Conservation (phyloP, 192 early-diverging fungal species). For the Linderina pennispora region DNA sequence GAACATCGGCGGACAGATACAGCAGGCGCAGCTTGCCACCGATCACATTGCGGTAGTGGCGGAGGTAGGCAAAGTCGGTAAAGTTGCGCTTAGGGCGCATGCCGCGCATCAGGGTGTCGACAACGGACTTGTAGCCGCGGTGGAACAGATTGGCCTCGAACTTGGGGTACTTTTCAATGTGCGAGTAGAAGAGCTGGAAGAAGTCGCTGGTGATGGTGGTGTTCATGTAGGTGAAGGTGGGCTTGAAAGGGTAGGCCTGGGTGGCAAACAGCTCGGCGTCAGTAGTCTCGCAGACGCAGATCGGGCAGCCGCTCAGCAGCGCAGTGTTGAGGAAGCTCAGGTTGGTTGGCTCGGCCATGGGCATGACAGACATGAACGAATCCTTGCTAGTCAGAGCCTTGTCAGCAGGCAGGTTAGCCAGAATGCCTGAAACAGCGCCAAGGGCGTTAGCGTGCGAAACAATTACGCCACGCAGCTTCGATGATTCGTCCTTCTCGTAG, state of each 20-base stretch:
- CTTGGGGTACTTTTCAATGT: conserved; percentile 32
- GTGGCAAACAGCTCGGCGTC: conserved; percentile 31
- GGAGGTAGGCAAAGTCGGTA: conserved; percentile 44
- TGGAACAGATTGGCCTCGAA: conserved; percentile 34
- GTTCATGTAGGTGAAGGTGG: conserved; percentile 29
- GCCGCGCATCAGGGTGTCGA: conserved; percentile 36
- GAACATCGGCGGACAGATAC: conserved; percentile 25
- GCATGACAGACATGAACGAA: conserved; percentile 22
- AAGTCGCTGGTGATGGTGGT: conserved; percentile 26
- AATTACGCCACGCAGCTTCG: conserved; percentile 14
- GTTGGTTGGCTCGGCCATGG: conserved; percentile 23
- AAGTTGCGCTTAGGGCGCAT: conserved; percentile 18
- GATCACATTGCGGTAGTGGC: conserved; percentile 45
- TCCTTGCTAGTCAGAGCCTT: conserved; percentile 22
- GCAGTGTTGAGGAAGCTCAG: conserved; percentile 30
- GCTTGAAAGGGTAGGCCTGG: conserved; percentile 24
- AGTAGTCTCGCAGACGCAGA: conserved; percentile 28
- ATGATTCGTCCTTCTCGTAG: conserved; percentile 6
- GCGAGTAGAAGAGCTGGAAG: conserved; percentile 34
- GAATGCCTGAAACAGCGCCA: conserved; percentile 22
- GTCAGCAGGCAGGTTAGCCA: conserved; percentile 14
- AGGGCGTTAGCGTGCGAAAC: conserved; percentile 39
- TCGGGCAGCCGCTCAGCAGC: conserved; percentile 20
- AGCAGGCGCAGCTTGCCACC: conserved; percentile 38
- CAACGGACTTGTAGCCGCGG: conserved; percentile 19